Evolutionary conservation across 225 moss, liverwort and hornwort species (phyloP).

Genomic region (Bryoerythrophyllum caledonicum): DNA sequence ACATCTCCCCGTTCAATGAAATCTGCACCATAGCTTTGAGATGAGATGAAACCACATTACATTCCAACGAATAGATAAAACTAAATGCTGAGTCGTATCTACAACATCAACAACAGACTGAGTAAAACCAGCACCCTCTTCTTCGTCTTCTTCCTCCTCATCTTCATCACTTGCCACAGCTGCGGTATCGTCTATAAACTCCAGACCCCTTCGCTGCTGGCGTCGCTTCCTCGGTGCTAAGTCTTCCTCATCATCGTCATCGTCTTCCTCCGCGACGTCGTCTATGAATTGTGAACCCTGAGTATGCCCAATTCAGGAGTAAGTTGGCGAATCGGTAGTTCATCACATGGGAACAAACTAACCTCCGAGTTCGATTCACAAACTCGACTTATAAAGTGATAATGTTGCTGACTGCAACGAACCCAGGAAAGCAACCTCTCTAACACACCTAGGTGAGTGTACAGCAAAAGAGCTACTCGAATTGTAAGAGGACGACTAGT

Average conservation of each 20-base stretch:
- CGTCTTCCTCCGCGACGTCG: slow-evolving; percentile 95
- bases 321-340: too few relatives aligned
- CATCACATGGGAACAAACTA: too few relatives aligned
- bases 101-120: background rate
- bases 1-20: slow-evolving; percentile 82
- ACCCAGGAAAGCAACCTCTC: too few relatives aligned
- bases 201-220: slow-evolving; percentile 60
- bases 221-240: slow-evolving; percentile 78
- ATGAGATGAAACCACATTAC: background rate
- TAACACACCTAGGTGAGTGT: too few relatives aligned
- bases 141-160: slow-evolving; percentile 86
- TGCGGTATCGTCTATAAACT: slow-evolving; percentile 85
- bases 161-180: slow-evolving; percentile 95
- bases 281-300: slow-evolving; percentile 86
- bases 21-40: slow-evolving; percentile 45
- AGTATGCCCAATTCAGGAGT: background rate
- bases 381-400: too few relatives aligned
- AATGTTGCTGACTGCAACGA: too few relatives aligned
- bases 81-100: background rate
- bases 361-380: too few relatives aligned
- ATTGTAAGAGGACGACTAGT: too few relatives aligned
- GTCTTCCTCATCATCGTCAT: slow-evolving; percentile 89
- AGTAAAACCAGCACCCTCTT: slow-evolving; percentile 46
- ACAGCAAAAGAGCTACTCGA: too few relatives aligned
- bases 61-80: background rate